Conservation (phyloP, 2,329 filamentous ascomycete species). For the Magnaporthiopsis poae region DNA sequence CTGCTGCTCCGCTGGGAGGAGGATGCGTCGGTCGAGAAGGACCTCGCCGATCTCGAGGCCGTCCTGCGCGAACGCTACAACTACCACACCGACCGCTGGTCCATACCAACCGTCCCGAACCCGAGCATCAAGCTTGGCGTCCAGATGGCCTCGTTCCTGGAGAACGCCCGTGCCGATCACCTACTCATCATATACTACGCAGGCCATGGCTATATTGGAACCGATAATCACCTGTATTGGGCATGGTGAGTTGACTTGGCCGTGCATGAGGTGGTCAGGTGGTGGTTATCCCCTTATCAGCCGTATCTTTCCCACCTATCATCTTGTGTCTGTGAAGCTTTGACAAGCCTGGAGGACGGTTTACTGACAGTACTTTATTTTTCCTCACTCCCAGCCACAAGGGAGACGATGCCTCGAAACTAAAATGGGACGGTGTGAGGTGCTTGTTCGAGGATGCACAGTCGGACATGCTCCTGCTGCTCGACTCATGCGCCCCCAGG, state of each 20-base stretch:
- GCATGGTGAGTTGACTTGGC: slow-evolving; percentile 43
- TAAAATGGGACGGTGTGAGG: slow-evolving; percentile 55
- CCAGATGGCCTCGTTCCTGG: slow-evolving; percentile 50
- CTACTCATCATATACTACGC: slow-evolving; percentile 57
- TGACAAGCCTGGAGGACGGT: neutral
- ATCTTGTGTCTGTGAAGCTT: no score
- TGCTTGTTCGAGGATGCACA: slow-evolving; percentile 53
- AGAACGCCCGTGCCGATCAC: slow-evolving; percentile 47
- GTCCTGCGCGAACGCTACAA: slow-evolving; percentile 51
- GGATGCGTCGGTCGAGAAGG: slow-evolving; percentile 42
- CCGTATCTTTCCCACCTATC: neutral
- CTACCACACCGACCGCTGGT: slow-evolving; percentile 51
- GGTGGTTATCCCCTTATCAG: no score
- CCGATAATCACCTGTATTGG: slow-evolving; percentile 55
- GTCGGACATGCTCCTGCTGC: slow-evolving; percentile 52
- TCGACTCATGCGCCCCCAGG: slow-evolving; percentile 51
- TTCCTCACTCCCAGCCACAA: slow-evolving; percentile 34
- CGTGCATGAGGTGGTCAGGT: neutral
- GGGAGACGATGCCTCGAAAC: slow-evolving; percentile 46
- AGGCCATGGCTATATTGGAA: slow-evolving; percentile 48
- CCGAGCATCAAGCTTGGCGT: slow-evolving; percentile 53
- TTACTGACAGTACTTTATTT: slow-evolving; percentile 13
- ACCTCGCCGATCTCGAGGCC: slow-evolving; percentile 45
- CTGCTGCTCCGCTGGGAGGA: slow-evolving; percentile 55
- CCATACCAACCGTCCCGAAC: slow-evolving; percentile 49